Conservation (phyloP, 441 rosid genomes). For the Monsonia emarginata region DNA sequence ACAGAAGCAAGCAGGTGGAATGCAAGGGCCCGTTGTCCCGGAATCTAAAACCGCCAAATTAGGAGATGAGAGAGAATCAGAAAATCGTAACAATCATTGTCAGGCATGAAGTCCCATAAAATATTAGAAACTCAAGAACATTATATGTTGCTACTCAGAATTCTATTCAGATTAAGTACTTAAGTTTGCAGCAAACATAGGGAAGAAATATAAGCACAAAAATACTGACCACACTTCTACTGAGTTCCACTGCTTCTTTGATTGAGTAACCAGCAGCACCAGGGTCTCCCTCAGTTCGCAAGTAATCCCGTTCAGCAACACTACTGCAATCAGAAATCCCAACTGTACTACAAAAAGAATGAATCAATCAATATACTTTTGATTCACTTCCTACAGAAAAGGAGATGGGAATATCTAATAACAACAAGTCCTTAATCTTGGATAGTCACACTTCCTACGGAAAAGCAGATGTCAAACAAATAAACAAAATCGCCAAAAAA, state of each 20-base stretch:
- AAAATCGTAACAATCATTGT: background rate
- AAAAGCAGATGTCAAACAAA: background rate
- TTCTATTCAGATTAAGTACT: constrained; percentile 4
- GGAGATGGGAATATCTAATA: too few relatives aligned
- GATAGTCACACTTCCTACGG: background rate
- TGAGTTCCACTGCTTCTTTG: constrained; percentile 70
- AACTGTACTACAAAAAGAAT: constrained; percentile 29
- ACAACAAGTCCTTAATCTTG: background rate
- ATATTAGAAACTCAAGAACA: background rate
- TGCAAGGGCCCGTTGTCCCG: constrained; percentile 76
- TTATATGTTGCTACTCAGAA: constrained; percentile 1
- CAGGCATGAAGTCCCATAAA: background rate
- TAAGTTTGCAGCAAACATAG: background rate
- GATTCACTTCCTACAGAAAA: background rate
- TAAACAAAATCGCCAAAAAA: background rate
- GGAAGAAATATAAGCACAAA: background rate
- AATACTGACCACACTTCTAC: constrained; percentile 71
- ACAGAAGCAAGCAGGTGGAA: constrained; percentile 66
- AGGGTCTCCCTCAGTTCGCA: constrained; percentile 90
- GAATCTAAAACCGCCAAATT: constrained; percentile 47
- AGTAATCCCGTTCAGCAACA: constrained; percentile 63
- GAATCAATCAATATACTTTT: background rate
- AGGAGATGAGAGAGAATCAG: background rate
- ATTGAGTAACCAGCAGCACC: constrained; percentile 80
- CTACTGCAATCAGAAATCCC: constrained; percentile 26